Conservation (phyloP, 257 asterid species). For the Euphrasia confusa region DNA sequence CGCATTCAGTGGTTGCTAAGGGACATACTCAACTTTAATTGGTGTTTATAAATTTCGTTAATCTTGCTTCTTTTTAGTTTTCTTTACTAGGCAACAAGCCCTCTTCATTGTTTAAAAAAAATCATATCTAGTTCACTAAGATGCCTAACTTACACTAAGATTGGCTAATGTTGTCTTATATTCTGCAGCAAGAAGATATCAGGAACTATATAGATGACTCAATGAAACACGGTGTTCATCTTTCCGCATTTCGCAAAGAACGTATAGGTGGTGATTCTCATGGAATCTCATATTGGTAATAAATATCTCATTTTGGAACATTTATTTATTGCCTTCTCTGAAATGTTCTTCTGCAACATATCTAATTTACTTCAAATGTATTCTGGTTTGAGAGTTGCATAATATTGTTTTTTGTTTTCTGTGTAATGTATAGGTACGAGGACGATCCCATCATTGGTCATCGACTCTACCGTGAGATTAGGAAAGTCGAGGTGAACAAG, state of each 20-base stretch:
- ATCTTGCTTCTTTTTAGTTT: not conserved
- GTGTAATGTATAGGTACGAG: constrained; percentile 66
- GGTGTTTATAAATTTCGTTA: not conserved
- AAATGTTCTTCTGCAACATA: constrained; percentile 10
- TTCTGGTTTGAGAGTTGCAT: constrained; percentile 14
- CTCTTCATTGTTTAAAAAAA: not conserved
- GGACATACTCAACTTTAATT: not conserved
- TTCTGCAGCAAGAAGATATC: constrained; percentile 97
- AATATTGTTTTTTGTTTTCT: constrained; percentile 5
- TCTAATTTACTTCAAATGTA: constrained; percentile 2
- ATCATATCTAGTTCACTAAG: not conserved
- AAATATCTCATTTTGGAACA: constrained; percentile 3
- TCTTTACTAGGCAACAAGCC: not conserved
- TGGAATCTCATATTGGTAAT: constrained; percentile 93
- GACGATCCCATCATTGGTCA: constrained; percentile 86
- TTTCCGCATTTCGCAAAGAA: constrained; percentile 76
- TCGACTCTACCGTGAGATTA: constrained; percentile 80
- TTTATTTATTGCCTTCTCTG: not conserved
- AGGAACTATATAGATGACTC: constrained; percentile 74
- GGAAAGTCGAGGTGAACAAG: constrained; percentile 83
- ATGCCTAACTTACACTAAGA: constrained; percentile 14
- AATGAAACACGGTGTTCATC: constrained; percentile 64
- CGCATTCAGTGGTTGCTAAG: not conserved
- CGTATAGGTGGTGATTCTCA: constrained; percentile 93
- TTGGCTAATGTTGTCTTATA: constrained; percentile 23